phyloP scores from a whole-genome alignment of 441 rosid species.

The Lepidium campestre region DNA sequence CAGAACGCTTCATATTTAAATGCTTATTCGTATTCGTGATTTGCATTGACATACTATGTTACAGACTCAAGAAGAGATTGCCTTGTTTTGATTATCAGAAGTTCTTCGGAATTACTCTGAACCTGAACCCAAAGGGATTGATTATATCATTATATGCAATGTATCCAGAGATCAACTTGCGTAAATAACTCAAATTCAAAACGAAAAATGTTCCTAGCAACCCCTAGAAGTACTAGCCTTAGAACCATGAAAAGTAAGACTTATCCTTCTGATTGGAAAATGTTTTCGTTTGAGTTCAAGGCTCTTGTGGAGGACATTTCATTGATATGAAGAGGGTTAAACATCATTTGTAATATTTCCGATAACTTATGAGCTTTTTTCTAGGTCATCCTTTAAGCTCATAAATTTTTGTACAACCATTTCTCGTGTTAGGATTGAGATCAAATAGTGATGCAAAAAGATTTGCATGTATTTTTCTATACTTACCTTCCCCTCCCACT shows the following conservation, averaged over 20 bases:
- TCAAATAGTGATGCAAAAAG: neutral
- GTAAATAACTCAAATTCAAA: neutral
- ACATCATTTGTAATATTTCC: neutral
- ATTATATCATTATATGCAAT: neutral
- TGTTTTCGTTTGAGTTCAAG: too few species aligned
- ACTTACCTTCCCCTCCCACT: conserved; percentile 76
- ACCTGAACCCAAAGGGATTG: conserved; percentile 39
- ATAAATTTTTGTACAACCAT: neutral
- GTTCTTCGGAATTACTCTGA: conserved; percentile 75
- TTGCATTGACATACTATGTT: conserved; percentile 81
- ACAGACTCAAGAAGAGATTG: conserved; percentile 75
- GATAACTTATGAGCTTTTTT: neutral
- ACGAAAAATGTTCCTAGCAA: neutral
- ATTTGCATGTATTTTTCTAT: neutral
- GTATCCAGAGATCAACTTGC: neutral
- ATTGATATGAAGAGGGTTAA: neutral
- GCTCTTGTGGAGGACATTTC: too few species aligned
- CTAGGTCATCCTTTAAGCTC: neutral
- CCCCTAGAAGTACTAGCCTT: too few species aligned
- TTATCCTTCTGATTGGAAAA: too few species aligned
- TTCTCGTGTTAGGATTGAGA: neutral
- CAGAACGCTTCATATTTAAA: neutral
- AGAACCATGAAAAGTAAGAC: too few species aligned
- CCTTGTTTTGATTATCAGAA: conserved; percentile 90
- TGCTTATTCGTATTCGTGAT: conserved; percentile 89